Percentiles rank a stretch among this genome's conserved stretches.
Conservation (phyloP, 1,284 basidiomycete genomes). For the Austroboletus niveus region DNA sequence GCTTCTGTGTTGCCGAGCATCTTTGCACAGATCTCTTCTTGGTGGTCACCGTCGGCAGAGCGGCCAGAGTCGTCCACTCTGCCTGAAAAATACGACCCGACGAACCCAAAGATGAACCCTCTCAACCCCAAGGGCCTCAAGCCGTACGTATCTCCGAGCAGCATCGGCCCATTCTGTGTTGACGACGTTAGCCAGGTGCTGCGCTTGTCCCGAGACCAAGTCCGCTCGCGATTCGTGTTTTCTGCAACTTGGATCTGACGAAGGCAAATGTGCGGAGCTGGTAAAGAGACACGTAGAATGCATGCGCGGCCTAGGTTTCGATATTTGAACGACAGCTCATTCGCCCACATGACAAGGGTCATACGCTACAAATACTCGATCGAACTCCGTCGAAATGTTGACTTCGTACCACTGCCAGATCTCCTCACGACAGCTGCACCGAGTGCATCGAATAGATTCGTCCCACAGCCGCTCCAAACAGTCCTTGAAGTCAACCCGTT, state of each 20-base stretch:
- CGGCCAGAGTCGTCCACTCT: slow-evolving; percentile 26
- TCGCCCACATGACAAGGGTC: background rate
- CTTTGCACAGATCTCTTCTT: slow-evolving; percentile 36
- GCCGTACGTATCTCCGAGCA: slow-evolving; percentile 60
- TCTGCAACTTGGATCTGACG: slow-evolving; percentile 70
- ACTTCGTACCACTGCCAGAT: background rate
- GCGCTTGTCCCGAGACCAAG: slow-evolving; percentile 95
- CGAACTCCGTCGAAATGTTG: background rate
- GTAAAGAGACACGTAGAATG: slow-evolving; percentile 83
- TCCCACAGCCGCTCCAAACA: too few species aligned
- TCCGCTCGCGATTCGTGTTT: slow-evolving; percentile 91
- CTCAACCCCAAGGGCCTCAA: slow-evolving; percentile 90
- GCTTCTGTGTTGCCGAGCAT: background rate
- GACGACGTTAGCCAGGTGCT: slow-evolving; percentile 58
- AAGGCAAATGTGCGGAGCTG: slow-evolving; percentile 77
- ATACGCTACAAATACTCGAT: background rate
- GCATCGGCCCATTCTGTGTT: background rate
- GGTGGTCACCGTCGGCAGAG: slow-evolving; percentile 36
- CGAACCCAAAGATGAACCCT: slow-evolving; percentile 73
- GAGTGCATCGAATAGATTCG: too few species aligned
- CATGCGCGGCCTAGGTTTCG: slow-evolving; percentile 89
- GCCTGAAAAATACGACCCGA: slow-evolving; percentile 54
- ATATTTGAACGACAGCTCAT: slow-evolving; percentile 47
- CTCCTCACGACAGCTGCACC: too few species aligned
- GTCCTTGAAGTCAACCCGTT: too few species aligned